A percentile compares a stretch with the other conserved stretches of the same genome.
These are phyloP conservation scores for Phaeomoniella chlamydospora DNA, from an alignment of 2,329 filamentous ascomycete genomes.

Conservation along the genomic window DNA sequence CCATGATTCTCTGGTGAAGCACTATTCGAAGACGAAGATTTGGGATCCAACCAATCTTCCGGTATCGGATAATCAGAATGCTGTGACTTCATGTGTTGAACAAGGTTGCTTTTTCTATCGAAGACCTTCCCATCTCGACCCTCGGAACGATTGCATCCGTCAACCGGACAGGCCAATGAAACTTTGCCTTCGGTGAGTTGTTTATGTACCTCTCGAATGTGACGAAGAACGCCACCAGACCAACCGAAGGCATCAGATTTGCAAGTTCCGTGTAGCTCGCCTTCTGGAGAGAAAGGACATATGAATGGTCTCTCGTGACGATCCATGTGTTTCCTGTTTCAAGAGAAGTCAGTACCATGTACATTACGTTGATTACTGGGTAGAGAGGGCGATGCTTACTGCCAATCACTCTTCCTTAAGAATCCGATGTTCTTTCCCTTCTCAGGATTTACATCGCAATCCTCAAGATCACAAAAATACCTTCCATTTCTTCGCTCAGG, in stretches of 20 bases:
- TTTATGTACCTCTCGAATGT: conserved; percentile 86
- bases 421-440: conserved; percentile 51
- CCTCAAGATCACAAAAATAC: conserved; percentile 57
- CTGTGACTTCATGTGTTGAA: not conserved
- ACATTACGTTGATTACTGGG: conserved; percentile 10
- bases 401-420: conserved; percentile 82
- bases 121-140: not conserved
- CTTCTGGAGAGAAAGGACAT: conserved; percentile 67
- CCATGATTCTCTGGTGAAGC: too few species aligned
- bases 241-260: conserved; percentile 69
- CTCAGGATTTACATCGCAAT: conserved; percentile 60
- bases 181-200: conserved; percentile 79
- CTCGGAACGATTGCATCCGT: conserved; percentile 65
- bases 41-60: too few species aligned
- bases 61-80: not conserved
- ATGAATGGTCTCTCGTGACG: conserved; percentile 92
- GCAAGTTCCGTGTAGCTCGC: conserved; percentile 52
- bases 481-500: conserved; percentile 30
- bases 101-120: not conserved
- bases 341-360: conserved; percentile 7
- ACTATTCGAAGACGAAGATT: too few species aligned
- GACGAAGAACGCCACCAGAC: conserved; percentile 73
- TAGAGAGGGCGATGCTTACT: conserved; percentile 44
- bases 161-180: conserved; percentile 63
- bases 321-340: conserved; percentile 87